Percentiles rank a stretch among this genome's conserved stretches.
Evolutionary conservation across 495 filamentous ascomycete genomes (phyloP).

Genomic region (Acidiella bohemica): DNA sequence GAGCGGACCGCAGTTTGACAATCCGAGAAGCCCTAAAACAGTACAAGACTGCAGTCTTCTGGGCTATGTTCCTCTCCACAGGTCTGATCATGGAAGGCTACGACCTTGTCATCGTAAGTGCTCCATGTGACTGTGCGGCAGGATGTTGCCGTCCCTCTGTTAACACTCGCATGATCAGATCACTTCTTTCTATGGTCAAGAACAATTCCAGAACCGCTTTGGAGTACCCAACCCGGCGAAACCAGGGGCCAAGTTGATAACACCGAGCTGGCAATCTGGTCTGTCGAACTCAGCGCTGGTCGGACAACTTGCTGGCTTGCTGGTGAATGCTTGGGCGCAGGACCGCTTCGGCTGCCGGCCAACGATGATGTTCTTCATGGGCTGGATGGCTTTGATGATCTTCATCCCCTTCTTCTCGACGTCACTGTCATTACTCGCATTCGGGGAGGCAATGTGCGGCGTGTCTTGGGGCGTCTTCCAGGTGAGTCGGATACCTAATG

Average conservation of each 20-base stretch:
- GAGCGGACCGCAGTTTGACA: not conserved
- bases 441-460: slow-evolving; percentile 53
- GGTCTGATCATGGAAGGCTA: slow-evolving; percentile 15
- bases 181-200: slow-evolving; percentile 2
- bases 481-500: not conserved
- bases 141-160: too few relatives aligned
- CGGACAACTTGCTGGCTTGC: slow-evolving; percentile 48
- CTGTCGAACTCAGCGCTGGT: slow-evolving; percentile 50
- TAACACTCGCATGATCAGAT: not conserved
- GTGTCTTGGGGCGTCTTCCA: slow-evolving; percentile 52
- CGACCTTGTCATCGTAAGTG: slow-evolving; percentile 3
- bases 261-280: not conserved
- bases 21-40: not conserved
- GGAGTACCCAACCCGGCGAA: not conserved
- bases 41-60: slow-evolving; percentile 11
- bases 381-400: slow-evolving; percentile 24
- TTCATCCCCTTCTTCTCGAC: slow-evolving; percentile 27
- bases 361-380: slow-evolving; percentile 20
- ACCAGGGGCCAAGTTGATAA: slow-evolving; percentile 18
- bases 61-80: slow-evolving; percentile 8
- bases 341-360: slow-evolving; percentile 22
- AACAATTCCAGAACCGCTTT: slow-evolving; percentile 2
- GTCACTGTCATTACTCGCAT: slow-evolving; percentile 15
- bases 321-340: slow-evolving; percentile 24
- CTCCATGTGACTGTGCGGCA: too few relatives aligned